phyloP scores from a whole-genome alignment of 768 basidiomycete genomes.

The Podaxis sp. region DNA sequence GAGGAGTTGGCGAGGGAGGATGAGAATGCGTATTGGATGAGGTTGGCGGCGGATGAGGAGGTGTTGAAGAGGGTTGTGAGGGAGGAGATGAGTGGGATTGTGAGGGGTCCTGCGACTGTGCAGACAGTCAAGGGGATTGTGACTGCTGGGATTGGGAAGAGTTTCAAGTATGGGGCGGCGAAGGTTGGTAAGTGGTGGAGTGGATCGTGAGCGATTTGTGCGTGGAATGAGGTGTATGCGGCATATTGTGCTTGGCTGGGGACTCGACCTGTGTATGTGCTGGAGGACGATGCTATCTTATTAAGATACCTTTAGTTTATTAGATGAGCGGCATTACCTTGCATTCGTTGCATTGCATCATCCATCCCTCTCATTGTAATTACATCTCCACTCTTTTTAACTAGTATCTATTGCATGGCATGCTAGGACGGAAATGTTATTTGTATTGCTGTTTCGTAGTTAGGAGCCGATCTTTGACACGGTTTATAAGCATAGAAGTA shows the following conservation, averaged over 20 bases:
- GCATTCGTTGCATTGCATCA: constrained; percentile 4
- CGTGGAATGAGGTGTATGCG: neutral
- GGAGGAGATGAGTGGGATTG: constrained; percentile 75
- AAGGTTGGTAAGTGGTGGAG: constrained; percentile 89
- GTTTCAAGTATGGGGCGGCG: constrained; percentile 66
- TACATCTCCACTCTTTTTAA: constrained; percentile 14
- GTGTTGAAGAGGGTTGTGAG: constrained; percentile 56
- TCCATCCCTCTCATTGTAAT: constrained; percentile 11
- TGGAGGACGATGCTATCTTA: neutral
- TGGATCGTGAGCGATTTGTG: constrained; percentile 28
- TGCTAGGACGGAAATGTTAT: constrained; percentile 4
- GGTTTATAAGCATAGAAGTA: neutral
- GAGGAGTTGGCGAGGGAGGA: constrained; percentile 51
- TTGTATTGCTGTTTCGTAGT: neutral
- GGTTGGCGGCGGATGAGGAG: constrained; percentile 62
- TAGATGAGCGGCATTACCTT: neutral
- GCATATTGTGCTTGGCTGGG: no score
- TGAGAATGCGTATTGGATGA: constrained; percentile 75
- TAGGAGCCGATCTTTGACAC: neutral
- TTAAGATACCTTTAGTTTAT: constrained; percentile 5
- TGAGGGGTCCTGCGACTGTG: constrained; percentile 78
- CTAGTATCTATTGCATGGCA: constrained; percentile 10
- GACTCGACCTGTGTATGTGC: neutral
- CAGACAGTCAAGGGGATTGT: constrained; percentile 86
- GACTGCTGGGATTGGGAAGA: constrained; percentile 80